Evolutionary conservation across 73 alveolate genomes (phyloP), one percentile per base, ranked within the genome.

Genomic region (Tetrahymena thermophila): DNA sequence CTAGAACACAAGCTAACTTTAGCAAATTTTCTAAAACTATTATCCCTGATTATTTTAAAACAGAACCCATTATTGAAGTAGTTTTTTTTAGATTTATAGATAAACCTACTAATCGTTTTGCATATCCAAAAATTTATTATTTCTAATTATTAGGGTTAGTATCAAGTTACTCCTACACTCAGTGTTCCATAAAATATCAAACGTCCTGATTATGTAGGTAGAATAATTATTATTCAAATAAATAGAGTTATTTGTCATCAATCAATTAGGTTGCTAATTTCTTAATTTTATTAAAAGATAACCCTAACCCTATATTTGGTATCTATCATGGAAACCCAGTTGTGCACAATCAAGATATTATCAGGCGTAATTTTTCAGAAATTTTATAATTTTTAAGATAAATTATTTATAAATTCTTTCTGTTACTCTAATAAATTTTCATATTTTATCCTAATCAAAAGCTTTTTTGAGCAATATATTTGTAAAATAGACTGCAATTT

Each of bases 301-400:
- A 85, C n/a, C 35, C 93, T 2, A 95, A 95, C 25, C 95, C 95
- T 23, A 34, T 95, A 17, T 95, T 84, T 89, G 97, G 97, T 13
- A 43, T 50, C 13, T 95, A 95, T 85, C 93, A 95, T 56, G 96
- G 97, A 28, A 89, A 37, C 34, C 95, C 95, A 34, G 97, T 95
- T 10, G 95, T 89, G 23, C 97, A 95, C 44, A 93, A 55, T 37
- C n/a, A 85, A 89, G 97, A 95, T 34, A 94, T 95, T 58, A 95
- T 95, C 35, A 50, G 89, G 43, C 93, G 96, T 94, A 94, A 35
- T 34, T 25, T 19, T 25, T 71, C 16, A 19, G 13, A 10, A 71
- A 28, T 71, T 0, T 1, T 23, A 5, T 23, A 5, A 43, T n/a
- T 35, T 71, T 43, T 34, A 38, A 50, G 83, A 19, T 50, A 50